Percentiles rank a stretch among this genome's conserved stretches.
These are phyloP conservation scores for Psilocybe cubensis DNA, from an alignment of 768 basidiomycete species.

Conservation along the genomic window DNA sequence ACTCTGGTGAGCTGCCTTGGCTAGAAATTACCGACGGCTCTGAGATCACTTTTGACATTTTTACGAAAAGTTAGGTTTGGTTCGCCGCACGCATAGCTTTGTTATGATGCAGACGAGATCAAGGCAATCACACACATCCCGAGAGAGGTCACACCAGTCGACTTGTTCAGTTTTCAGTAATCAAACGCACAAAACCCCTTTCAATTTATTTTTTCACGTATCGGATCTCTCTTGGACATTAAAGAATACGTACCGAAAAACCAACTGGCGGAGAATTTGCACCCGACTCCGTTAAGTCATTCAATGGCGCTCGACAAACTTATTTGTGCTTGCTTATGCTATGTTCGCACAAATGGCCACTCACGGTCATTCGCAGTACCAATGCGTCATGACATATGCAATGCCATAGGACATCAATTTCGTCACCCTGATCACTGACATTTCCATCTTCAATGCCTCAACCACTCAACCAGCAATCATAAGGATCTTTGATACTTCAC, in stretches of 20 bases:
- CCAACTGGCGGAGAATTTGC: background rate
- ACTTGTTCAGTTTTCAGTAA: background rate
- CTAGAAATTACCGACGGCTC: constrained; percentile 3
- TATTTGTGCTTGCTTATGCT: background rate
- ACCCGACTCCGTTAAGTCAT: background rate
- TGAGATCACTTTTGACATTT: background rate
- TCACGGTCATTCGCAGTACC: background rate
- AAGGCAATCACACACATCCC: background rate
- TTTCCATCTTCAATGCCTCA: background rate
- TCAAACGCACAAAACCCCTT: background rate
- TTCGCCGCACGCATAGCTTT: constrained; percentile 1
- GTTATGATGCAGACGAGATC: constrained; percentile 1
- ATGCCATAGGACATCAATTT: background rate
- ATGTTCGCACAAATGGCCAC: background rate
- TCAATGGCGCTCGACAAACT: background rate
- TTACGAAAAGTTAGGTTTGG: constrained; percentile 12
- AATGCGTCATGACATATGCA: background rate
- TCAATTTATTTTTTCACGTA: background rate
- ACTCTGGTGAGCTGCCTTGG: background rate
- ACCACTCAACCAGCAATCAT: constrained; percentile 2
- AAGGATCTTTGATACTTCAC: background rate
- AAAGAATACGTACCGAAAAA: background rate
- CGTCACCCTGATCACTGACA: background rate
- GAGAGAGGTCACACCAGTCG: background rate
- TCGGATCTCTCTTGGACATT: background rate